Base-by-base conservation (phyloP, 257 asterid genomes). In the Anisodus tanguticus region DNA sequence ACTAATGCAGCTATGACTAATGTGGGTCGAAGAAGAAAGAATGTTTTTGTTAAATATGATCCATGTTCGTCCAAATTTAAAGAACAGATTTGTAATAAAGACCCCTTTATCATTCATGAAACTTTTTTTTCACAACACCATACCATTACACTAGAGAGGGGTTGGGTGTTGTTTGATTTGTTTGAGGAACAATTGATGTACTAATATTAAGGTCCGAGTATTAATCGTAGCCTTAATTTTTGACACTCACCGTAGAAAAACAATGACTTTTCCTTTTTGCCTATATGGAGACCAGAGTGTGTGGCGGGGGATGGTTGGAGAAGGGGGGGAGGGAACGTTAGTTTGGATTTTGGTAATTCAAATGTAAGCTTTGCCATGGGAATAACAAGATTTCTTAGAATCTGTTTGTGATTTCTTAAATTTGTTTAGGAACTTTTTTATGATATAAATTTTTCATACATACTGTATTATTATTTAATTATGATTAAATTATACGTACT, bases 211-310 rank as follows among this genome's bases (percentile, higher is more conserved):
- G 64, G 63, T 53, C 47, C 81, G 51, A 22, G 0, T 8, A 76
- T 51, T 76, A 76, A 53, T 74, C 22, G n/a, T 16, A 22, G 43
- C 80, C 80, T 74, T 49, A 74, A 74, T 74, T 19, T 35, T 71
- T 4, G 58, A 71, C 10, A 45, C 58, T 43, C 39, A 45, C 58
- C 58, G 3, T 71, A 45, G 58, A 71, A 45, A 45, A 47, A 19
- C n/a, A n/a, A 39, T 71, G 79, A n/a, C 6, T 71, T 47, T 47
- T 19, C 39, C 39, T 16, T 71, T n/a, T 74, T 74, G 71, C 71
- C 17, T 54, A 3, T 54, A 54, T 12, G 13, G 16, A 54, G 4
- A 54, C 17, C 10, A 22, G 43, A 64, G 71, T 10, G 15, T 9
- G 17, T 66, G 72, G 9, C n/a, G 45, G 72, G 45, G 71, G 71